Evolutionary conservation across 2,329 filamentous ascomycete genomes (phyloP), one percentile per base, ranked within the genome.

Genomic region (Paecilomyces sp.): DNA sequence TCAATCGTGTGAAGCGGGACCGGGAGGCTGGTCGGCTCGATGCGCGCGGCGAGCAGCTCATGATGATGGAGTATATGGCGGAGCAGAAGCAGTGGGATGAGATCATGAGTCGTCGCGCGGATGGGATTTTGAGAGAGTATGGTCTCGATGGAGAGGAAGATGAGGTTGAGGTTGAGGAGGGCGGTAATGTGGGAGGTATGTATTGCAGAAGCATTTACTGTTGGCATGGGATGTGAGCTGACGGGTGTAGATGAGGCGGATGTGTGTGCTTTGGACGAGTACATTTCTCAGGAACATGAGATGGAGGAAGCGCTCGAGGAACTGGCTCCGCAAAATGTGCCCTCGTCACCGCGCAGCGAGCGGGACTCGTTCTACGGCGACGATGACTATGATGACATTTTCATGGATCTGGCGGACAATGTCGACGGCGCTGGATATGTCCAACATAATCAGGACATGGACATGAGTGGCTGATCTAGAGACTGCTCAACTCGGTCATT

Each of bases 401-500:
- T 96, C 70, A 83, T 85, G 77, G 85, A 90, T 64, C 70, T 90
- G 41, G 72, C 85, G 56, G 78, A 82, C n/a, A 74, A 80, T 61
- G 76, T 81, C 55, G 68, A 73, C 13, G 54, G 57, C 3, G 24
- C 55, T 25, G n/a, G 55, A 28, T 60, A 67, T 36, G 36, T 22
- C 18, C 58, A 63, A 30, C 59, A 63, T 28, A 62, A 65, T 54
- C 70, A 73, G 60, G 71, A 72, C 59, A 76, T 77, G 72, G 75
- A 77, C 61, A 74, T 74, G 68, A 54, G 62, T 50, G 60, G 63
- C 18, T 61, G 56, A 64, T 33, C 25, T 28, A 53, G 54, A 54
- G 51, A 41, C 30, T 54, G 13, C 52, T 41, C 2, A 9, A 36
- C 25, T n/a, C 55, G 22, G 18, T n/a, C 58, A 51, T 57, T 34